A percentile compares a stretch with the other conserved stretches of the same genome.
phyloP scores from a whole-genome alignment of 139 green algal genomes.

The Picochlorum sp. region DNA sequence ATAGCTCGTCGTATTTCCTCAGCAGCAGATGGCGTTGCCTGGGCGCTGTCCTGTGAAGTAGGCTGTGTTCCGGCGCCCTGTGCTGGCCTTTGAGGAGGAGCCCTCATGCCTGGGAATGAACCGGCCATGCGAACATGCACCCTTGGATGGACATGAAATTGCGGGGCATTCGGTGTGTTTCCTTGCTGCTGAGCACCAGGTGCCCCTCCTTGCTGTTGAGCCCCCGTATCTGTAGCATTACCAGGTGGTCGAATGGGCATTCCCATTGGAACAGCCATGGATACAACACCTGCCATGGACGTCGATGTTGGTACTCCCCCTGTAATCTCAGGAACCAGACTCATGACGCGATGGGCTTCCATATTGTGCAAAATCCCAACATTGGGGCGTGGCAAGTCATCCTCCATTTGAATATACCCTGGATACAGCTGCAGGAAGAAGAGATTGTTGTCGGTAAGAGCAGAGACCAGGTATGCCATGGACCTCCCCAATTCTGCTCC shows the following conservation, averaged over 20 bases:
- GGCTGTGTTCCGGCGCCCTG: no score
- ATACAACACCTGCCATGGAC: neutral
- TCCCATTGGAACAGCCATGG: neutral
- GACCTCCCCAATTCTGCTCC: neutral
- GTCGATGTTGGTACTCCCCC: neutral
- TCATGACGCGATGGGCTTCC: constrained; percentile 1
- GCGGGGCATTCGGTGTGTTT: neutral
- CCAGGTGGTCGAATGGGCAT: neutral
- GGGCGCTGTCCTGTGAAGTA: no score
- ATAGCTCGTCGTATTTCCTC: no score
- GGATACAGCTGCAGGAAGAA: neutral
- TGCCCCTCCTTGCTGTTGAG: neutral
- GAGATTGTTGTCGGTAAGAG: neutral
- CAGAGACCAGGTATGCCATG: neutral
- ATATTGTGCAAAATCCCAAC: constrained; percentile 5
- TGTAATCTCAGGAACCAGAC: neutral
- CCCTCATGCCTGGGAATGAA: no score
- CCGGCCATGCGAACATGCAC: no score
- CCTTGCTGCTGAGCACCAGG: neutral
- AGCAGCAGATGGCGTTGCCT: no score
- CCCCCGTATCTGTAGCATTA: neutral
- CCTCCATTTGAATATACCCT: constrained; percentile 6
- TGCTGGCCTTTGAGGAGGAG: no score
- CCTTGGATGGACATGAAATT: no score
- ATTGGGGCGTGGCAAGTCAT: neutral